Conservation (phyloP, 257 asterid genomes). For the Solanum chilense region DNA sequence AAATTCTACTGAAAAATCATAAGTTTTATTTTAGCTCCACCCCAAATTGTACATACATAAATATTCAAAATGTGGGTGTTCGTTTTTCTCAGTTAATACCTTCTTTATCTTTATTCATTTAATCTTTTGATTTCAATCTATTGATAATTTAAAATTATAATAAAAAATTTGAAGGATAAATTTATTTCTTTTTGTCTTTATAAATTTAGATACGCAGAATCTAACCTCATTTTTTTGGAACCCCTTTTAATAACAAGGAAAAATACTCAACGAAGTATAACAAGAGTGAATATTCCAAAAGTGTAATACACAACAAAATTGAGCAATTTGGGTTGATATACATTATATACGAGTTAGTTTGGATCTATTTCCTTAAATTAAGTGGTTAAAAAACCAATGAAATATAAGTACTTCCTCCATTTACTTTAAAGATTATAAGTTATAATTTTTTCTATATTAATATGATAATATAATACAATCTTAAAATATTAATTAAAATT, state of each 20-base stretch:
- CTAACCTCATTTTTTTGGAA: not conserved
- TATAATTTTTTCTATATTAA: not conserved
- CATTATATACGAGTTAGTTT: not conserved
- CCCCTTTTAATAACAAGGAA: not conserved
- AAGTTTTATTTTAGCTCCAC: too few relatives aligned
- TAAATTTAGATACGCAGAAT: not conserved
- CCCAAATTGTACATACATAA: not conserved
- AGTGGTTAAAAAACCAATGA: not conserved
- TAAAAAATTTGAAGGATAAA: not conserved
- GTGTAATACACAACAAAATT: not conserved
- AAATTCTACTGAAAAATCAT: too few relatives aligned
- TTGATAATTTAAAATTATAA: not conserved
- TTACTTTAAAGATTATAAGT: not conserved
- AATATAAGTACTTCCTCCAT: not conserved
- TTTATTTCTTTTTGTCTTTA: not conserved
- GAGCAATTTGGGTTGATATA: not conserved
- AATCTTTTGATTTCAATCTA: not conserved
- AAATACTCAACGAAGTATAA: not conserved
- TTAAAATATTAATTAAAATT: not conserved
- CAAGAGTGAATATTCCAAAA: not conserved
- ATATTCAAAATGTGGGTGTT: not conserved
- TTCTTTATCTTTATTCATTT: not conserved
- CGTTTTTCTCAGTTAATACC: not conserved
- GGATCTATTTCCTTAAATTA: not conserved
- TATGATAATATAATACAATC: not conserved